These are phyloP conservation scores for California macrophylla DNA, from an alignment of 441 rosid genomes.

Conservation along the genomic window DNA sequence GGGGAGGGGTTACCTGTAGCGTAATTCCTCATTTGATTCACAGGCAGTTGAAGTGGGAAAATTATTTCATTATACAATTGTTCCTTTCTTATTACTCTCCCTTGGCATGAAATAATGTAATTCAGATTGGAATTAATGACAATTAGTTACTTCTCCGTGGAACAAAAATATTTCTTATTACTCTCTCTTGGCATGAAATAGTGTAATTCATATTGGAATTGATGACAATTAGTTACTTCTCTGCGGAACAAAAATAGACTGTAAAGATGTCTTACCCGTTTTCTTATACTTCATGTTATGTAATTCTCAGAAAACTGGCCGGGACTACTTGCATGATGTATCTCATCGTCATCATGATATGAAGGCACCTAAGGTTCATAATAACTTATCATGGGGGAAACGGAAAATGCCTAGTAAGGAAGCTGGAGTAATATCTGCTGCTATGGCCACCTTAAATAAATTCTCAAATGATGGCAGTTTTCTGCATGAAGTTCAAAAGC, in stretches of 20 bases:
- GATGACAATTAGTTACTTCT: background rate
- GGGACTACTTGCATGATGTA: conserved; percentile 52
- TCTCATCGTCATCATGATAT: conserved; percentile 44
- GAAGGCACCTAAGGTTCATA: conserved; percentile 56
- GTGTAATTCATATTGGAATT: background rate
- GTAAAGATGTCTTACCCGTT: background rate
- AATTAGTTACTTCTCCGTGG: background rate
- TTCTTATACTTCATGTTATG: conserved; percentile 7
- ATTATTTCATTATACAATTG: background rate
- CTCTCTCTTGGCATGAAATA: background rate
- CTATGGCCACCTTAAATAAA: conserved; percentile 53
- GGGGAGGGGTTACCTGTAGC: background rate
- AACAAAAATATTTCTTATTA: background rate
- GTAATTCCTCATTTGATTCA: background rate
- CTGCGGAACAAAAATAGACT: background rate
- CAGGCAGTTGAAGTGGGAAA: background rate
- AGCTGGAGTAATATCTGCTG: conserved; percentile 41
- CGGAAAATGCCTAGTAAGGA: conserved; percentile 37
- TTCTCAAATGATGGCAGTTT: conserved; percentile 68
- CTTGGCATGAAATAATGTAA: background rate
- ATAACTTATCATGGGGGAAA: conserved; percentile 68
- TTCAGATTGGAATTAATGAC: background rate
- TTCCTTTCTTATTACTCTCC: background rate
- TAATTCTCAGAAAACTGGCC: conserved; percentile 31
- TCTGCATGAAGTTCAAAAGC: conserved; percentile 42